Evolutionary conservation across 352 stramenopile genomes (phyloP), one percentile per base, ranked within the genome.

Genomic region (Phytophthora cajani): DNA sequence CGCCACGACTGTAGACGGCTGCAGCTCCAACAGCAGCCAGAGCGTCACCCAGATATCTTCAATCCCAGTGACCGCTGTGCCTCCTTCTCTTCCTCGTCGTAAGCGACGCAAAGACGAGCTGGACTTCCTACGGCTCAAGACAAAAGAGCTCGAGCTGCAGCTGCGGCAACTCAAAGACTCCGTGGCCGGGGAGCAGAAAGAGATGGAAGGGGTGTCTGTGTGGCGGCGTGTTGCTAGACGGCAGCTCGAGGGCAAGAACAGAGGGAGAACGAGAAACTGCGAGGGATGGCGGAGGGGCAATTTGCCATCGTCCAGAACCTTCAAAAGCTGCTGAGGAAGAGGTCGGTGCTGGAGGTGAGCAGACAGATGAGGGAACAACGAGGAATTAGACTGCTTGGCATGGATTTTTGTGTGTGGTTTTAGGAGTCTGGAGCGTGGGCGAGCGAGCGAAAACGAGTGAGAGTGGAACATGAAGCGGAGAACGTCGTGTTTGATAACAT

Each of bases 41-140:
- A 66, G 25, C n/a, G 52, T 32, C 38, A 10, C 52, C 14, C 58
- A 67, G 30, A 62, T 53, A 9, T 38, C 59, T 32, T 25, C 46
- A 12, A 27, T 58, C 5, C 11, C n/a, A 8, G 32, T 55, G 54
- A 7, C 59, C 23, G 40, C 33, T 19, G 49, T 7, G 21, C 16
- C 30, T 2, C 38, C 55, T 59, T 50, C 51, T n/a, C 23, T 52
- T n/a, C 68, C 40, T 23, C 70, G 69, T 38, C 69, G 65, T 4
- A 71, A 69, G 25, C 67, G 64, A 17, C 76, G 78, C 42, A 87
- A 87, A 36, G 72, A 85, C 46, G 80, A 87, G 64, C 66, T 87
- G 23, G 72, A 81, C 16, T 79, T 73, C 30, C 56, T 87, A 12
- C 75, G 77, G 16, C 46, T 70, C 16, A 80, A 76, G 38, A 61